Conservation (phyloP, 805 yeast genomes). For the Saccharomyces kudriavzevii region DNA sequence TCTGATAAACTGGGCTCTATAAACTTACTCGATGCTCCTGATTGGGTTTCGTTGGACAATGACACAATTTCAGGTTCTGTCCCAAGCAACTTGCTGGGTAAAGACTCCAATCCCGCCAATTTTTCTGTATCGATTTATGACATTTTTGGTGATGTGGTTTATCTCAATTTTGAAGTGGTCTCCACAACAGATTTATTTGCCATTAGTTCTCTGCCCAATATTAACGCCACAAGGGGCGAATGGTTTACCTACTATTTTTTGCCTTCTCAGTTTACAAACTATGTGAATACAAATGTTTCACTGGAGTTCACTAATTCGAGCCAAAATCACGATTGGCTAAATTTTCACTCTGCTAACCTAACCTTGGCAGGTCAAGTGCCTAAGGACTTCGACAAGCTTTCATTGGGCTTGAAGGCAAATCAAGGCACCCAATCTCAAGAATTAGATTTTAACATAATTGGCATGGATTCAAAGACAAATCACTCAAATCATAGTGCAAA, state of each 20-base stretch:
- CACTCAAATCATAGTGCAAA: slow-evolving; percentile 11
- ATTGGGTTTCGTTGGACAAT: slow-evolving; percentile 45
- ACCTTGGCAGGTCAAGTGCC: slow-evolving; percentile 68
- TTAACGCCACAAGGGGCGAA: slow-evolving; percentile 60
- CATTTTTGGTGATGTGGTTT: slow-evolving; percentile 50
- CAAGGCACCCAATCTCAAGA: slow-evolving; percentile 32
- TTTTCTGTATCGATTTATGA: slow-evolving; percentile 56
- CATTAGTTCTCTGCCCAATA: slow-evolving; percentile 41
- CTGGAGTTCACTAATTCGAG: slow-evolving; percentile 34
- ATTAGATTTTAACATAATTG: slow-evolving; percentile 44
- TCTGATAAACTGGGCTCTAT: slow-evolving; percentile 48
- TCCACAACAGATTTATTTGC: slow-evolving; percentile 50
- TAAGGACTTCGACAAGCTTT: slow-evolving; percentile 34
- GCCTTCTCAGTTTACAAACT: slow-evolving; percentile 50
- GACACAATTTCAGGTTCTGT: slow-evolving; percentile 46
- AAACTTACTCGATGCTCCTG: slow-evolving; percentile 45
- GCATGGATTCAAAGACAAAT: slow-evolving; percentile 31
- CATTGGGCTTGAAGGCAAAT: slow-evolving; percentile 36
- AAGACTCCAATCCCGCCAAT: slow-evolving; percentile 4
- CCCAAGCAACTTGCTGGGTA: slow-evolving; percentile 35
- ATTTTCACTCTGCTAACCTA: slow-evolving; percentile 48
- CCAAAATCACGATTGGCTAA: slow-evolving; percentile 52
- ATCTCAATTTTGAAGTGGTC: slow-evolving; percentile 49
- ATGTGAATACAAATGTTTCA: slow-evolving; percentile 40
- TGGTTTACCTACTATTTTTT: slow-evolving; percentile 51